These are phyloP conservation scores for Paxillus involutus DNA, from an alignment of 768 basidiomycete genomes.

Conservation along the genomic window DNA sequence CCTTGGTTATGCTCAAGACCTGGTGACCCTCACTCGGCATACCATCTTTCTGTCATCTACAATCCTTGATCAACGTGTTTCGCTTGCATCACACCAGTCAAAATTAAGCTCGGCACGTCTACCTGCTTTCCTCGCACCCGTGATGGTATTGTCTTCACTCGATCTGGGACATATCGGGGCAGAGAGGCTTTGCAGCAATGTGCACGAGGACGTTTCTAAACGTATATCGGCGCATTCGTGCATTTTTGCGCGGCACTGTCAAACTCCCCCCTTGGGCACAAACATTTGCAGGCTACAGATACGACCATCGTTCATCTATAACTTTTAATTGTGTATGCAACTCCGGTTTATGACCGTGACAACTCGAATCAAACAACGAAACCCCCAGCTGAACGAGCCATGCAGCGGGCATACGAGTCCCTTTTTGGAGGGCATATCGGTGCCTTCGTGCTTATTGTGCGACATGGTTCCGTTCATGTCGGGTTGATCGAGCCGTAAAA, in stretches of 20 bases:
- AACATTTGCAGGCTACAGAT: background rate
- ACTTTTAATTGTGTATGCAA: background rate
- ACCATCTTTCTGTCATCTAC: background rate
- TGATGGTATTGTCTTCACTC: background rate
- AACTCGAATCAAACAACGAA: background rate
- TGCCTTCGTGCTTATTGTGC: constrained; percentile 8
- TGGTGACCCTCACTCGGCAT: background rate
- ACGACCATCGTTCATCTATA: background rate
- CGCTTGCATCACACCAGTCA: background rate
- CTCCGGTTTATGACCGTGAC: background rate
- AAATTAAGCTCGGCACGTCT: background rate
- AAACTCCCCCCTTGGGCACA: background rate
- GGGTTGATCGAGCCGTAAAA: no score
- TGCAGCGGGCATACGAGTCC: constrained; percentile 4
- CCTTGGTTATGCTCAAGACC: background rate
- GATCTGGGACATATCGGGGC: background rate
- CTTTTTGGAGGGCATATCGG: constrained; percentile 4
- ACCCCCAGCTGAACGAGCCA: background rate
- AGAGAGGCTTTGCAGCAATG: background rate
- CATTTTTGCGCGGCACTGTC: background rate
- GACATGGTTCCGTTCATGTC: background rate
- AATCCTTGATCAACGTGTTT: background rate
- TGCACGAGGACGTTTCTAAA: background rate
- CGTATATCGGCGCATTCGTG: constrained; percentile 3
- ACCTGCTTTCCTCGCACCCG: background rate